Evolutionary conservation across 2,329 filamentous ascomycete genomes (phyloP), one percentile per base, ranked within the genome.

Genomic region (Arachnopeziza araneosa): DNA sequence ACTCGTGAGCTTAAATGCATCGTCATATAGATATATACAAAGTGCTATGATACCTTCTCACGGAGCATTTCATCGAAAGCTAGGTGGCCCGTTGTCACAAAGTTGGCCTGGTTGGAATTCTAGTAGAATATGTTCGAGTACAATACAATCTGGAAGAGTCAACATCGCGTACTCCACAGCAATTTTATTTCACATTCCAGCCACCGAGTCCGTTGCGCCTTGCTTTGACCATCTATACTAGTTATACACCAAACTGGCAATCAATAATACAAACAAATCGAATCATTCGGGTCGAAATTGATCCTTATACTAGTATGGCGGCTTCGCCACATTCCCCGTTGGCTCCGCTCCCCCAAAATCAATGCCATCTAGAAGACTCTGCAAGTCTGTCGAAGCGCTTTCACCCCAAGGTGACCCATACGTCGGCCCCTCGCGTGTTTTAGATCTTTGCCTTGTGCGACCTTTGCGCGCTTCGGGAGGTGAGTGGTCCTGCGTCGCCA

Each of bases 351-450:
- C 65, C 14, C 60, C 64, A 36, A 60, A 54, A 26, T 72, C 69
- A 59, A 73, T 73, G 0, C 67, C 65, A 32, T 70, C 69, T 8
- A 73, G 58, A 21, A 73, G 55, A 53, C 60, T 67, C 61, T 72
- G 66, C 36, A 73, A 58, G 63, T 71, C 67, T 21, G 67, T 56
- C 2, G 58, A 55, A 1, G 63, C 55, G 9, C 32, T 56, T 24
- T 68, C 68, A 0, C 64, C 69, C 68, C 68, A 70, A 6, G 60
- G 36, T 19, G 64, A 64, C n/a, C 59, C 57, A 48, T 62, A 64
- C 30, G 55, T 65, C 21, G 59, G 59, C 8, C 58, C 61, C 19
- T 62, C 61, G 53, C 60, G 50, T 50, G 56, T 64, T 57, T 66
- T 69, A 19, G 60, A 49, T 24, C 56, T 61, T 24, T 64, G 62